A percentile compares a stretch with the other conserved stretches of the same genome.
Evolutionary conservation across 1,284 basidiomycete genomes (phyloP).

Genomic region (Xerocomus nothofagi): DNA sequence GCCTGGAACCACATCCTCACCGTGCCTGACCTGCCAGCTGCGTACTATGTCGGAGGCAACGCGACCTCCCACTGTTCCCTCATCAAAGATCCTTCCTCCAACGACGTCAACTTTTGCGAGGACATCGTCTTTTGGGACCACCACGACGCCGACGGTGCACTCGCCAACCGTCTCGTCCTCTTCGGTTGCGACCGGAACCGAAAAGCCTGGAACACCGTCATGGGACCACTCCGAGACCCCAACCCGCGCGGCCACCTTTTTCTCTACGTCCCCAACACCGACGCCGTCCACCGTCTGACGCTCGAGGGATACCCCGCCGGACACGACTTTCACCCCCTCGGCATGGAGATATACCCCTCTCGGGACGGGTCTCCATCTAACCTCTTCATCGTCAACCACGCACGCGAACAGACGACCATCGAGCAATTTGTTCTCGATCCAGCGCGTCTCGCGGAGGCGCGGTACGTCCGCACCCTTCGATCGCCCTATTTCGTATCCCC

Average conservation of each 20-base stretch:
- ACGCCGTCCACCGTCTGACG: conserved; percentile 26
- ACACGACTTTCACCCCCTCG: conserved; percentile 60
- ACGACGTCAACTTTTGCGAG: conserved; percentile 56
- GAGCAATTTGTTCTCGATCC: conserved; percentile 63
- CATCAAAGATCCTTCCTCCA: conserved; percentile 36
- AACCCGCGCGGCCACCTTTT: conserved; percentile 51
- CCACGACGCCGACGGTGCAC: conserved; percentile 34
- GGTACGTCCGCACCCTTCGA: conserved; percentile 55
- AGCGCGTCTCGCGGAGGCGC: conserved; percentile 40
- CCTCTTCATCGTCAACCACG: conserved; percentile 67
- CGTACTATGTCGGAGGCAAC: conserved; percentile 50
- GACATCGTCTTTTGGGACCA: conserved; percentile 64
- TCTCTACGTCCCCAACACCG: conserved; percentile 33
- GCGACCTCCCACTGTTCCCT: conserved; percentile 45
- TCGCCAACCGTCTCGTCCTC: conserved; percentile 45
- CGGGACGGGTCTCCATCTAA: conserved; percentile 46
- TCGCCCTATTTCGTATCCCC: conserved; percentile 58
- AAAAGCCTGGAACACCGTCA: conserved; percentile 63
- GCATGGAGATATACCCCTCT: conserved; percentile 52
- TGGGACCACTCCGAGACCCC: conserved; percentile 58
- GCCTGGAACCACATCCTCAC: conserved; percentile 42
- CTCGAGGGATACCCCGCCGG: conserved; percentile 45
- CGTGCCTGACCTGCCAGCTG: conserved; percentile 43
- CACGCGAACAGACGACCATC: conserved; percentile 52
- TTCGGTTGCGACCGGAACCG: conserved; percentile 56